Percentiles rank a stretch among this genome's conserved stretches.
Evolutionary conservation across 768 basidiomycete genomes (phyloP).

Genomic region (Pleurotus tuoliensis): DNA sequence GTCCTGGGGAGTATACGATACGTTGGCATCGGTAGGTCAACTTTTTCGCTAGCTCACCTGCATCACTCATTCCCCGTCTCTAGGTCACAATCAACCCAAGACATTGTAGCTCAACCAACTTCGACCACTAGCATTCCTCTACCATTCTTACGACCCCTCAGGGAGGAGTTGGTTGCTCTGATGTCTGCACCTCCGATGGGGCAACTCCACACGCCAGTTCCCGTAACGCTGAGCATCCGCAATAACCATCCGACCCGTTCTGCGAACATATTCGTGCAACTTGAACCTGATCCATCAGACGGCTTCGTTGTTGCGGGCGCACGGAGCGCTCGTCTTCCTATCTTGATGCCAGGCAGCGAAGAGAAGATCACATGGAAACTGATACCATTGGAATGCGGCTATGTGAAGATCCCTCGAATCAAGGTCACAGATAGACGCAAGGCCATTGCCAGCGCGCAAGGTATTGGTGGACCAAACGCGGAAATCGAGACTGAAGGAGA

Average conservation of each 20-base stretch:
- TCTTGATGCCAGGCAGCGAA: conserved; percentile 73
- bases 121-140: conserved; percentile 51
- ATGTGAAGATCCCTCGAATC: conserved; percentile 57
- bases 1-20: conserved; percentile 58
- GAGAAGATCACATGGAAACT: conserved; percentile 63
- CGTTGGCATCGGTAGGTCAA: conserved; percentile 58
- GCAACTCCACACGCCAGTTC: conserved; percentile 57
- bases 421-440: conserved; percentile 52
- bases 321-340: conserved; percentile 59
- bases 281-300: conserved; percentile 67
- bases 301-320: conserved; percentile 82
- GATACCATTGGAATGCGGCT: conserved; percentile 73
- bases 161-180: conserved; percentile 61
- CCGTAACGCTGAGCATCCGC: conserved; percentile 56
- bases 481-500: conserved; percentile 39
- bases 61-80: neutral
- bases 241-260: conserved; percentile 62
- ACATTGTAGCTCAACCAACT: conserved; percentile 29
- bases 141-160: conserved; percentile 59
- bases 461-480: conserved; percentile 18
- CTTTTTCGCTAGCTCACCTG: conserved; percentile 1
- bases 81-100: conserved; percentile 45
- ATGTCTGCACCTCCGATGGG: conserved; percentile 61
- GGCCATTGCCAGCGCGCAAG: conserved; percentile 23
- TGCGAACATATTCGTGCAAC: conserved; percentile 64